Base-by-base conservation (phyloP, 495 filamentous ascomycete species). In the Barbatosphaeria neglecta region DNA sequence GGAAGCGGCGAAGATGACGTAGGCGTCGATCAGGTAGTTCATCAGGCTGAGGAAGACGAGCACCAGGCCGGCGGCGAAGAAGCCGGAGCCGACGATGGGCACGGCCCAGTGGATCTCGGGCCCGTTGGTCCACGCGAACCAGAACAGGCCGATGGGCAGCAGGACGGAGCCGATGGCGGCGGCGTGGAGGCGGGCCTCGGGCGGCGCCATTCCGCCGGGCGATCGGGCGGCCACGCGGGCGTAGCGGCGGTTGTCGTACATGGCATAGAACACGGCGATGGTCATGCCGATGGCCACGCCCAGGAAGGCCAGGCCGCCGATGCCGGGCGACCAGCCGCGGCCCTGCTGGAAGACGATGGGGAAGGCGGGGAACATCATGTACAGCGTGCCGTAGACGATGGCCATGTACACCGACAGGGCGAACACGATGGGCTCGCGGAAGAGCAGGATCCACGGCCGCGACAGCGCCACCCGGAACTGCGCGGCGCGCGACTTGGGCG, bases 321-420 rank as follows among this genome's bases (percentile, higher is more conserved):
- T 77, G 60, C 82, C 87, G 4, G 84, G 66, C 7, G 69, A 70
- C 65, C 93, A 83, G 19, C 76, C 77, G 52, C 93, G 82, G 18
- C 81, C 69, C 22, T 76, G 63, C 46, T 77, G 58, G 64, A 88
- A 97, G 31, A 94, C 82, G 47, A 94, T 70, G 35, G 86, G 80
- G 64, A 93, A 94, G 4, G 88, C 87, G 22, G 85, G 86, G 58
- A 97, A 94, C 60, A 92, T 84, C 23, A 95, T 73, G 60, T 97
- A 95, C 1, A 95, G 64, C 10, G 88, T 86, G 31, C 87, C 90
- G 51, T 95, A 75, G 31, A 95, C 60, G 44, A 95, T 76, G 17
- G 87, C 85, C 23, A 84, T 58, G 55, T 89, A 86, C 11, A 88
- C 66, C 53, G 85, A 87, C 6, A 86, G 74, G 40, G 84, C 74